Conservation (phyloP, 1,284 basidiomycete species). For the Vanrija sp. region DNA sequence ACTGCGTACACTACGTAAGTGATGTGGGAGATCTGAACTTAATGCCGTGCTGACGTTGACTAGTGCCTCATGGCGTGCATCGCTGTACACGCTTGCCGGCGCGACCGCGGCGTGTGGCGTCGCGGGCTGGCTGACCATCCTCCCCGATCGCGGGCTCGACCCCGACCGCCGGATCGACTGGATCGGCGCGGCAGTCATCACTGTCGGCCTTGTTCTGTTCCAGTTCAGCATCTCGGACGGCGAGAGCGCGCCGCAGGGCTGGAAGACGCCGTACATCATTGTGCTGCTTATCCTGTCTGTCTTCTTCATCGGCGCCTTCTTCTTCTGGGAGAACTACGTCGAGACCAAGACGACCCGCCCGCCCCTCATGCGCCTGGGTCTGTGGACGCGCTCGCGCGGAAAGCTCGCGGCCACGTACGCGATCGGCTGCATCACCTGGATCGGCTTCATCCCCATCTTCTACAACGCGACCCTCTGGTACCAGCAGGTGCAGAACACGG, state of each 20-base stretch:
- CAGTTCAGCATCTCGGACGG: constrained; percentile 76
- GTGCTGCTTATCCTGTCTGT: constrained; percentile 62
- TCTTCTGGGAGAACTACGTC: constrained; percentile 66
- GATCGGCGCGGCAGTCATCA: constrained; percentile 72
- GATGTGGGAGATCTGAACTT: not conserved
- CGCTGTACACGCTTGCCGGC: constrained; percentile 59
- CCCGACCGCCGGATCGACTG: constrained; percentile 69
- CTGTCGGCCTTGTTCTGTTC: constrained; percentile 69
- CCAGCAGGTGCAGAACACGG: constrained; percentile 33
- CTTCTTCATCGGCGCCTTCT: constrained; percentile 58
- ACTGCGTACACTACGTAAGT: constrained; percentile 58
- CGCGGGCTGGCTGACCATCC: constrained; percentile 57
- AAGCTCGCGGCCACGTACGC: constrained; percentile 62
- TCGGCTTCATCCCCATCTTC: constrained; percentile 53
- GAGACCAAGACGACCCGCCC: constrained; percentile 50
- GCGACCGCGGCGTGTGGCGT: constrained; percentile 56
- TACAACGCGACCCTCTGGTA: constrained; percentile 44
- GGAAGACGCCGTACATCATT: constrained; percentile 62
- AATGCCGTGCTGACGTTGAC: not conserved
- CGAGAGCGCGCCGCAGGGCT: constrained; percentile 63
- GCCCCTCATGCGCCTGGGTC: constrained; percentile 65
- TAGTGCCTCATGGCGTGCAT: constrained; percentile 57
- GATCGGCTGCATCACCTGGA: constrained; percentile 68
- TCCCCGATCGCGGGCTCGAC: constrained; percentile 49
- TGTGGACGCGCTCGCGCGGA: constrained; percentile 67